A percentile compares a stretch with the other conserved stretches of the same genome.
These are phyloP conservation scores for Suillus subalutaceus DNA, from an alignment of 768 basidiomycete species.

Conservation along the genomic window DNA sequence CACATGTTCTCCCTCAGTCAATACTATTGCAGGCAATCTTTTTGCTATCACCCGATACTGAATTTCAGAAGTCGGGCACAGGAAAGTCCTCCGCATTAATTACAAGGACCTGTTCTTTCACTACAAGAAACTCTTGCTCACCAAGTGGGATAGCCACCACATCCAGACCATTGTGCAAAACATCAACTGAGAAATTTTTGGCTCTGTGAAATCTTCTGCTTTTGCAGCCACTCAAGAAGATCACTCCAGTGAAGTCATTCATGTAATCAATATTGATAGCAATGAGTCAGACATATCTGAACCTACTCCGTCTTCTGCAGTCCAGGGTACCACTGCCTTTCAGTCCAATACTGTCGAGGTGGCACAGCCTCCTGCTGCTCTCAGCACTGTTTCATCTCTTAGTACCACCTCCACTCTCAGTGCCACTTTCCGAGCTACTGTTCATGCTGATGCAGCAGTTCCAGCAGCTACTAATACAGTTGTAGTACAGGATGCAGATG, in stretches of 20 bases:
- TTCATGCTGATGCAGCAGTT: not conserved
- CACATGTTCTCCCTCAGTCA: too few relatives aligned
- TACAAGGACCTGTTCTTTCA: too few relatives aligned
- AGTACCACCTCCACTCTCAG: not conserved
- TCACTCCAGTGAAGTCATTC: not conserved
- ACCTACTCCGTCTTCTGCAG: not conserved
- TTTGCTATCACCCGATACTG: too few relatives aligned
- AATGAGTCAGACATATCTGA: not conserved
- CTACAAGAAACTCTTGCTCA: too few relatives aligned
- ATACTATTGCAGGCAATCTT: too few relatives aligned
- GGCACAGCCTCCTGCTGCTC: not conserved
- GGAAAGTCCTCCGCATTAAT: too few relatives aligned
- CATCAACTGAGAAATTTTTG: conserved; percentile 2
- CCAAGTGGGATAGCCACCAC: not conserved
- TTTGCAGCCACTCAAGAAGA: not conserved
- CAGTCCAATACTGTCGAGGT: not conserved
- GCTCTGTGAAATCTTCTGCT: not conserved
- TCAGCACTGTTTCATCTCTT: not conserved
- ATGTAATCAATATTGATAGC: not conserved
- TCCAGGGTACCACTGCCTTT: not conserved
- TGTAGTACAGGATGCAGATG: not conserved
- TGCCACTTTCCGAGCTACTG: not conserved
- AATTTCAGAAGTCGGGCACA: too few relatives aligned
- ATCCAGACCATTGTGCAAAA: conserved; percentile 4
- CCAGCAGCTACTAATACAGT: not conserved